Evolutionary conservation across 768 basidiomycete species (phyloP), one percentile per base, ranked within the genome.

Genomic region (Boletus insuetus): DNA sequence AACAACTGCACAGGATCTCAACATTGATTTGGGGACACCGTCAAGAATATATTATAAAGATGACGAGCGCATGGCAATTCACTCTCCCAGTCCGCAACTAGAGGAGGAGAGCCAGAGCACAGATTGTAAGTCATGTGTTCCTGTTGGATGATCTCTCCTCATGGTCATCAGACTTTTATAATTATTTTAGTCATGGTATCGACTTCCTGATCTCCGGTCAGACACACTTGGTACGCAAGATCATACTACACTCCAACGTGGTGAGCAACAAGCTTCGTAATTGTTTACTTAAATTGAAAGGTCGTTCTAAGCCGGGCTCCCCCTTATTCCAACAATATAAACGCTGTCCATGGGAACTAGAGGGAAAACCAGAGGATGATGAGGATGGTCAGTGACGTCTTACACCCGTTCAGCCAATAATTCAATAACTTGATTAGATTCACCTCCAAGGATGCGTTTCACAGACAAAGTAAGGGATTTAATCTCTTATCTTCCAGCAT

Each of bases 301-400:
- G 22, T 14, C 49, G 14, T 50, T 29, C 4, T 22, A 24, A 96
- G 94, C 89, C 91, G 31, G 94, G 94, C 7, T 86, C 93, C 1
- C 86, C 93, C 5, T 72, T 93, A 22, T 97, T 97, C 65, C 94
- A 97, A 66, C 79, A 87, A 13, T 94, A 95, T 68, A 91, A 94
- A 64, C 86, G 93, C 35, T 96, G 94, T 70, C 89, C 86, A 40
- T 97, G 94, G 94, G 85, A 89, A 65, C 80, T 97, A 37, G 86
- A 90, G 67, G 87, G 86, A 4, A 74, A 72, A 48, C 88, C 88
- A 24, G 89, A 91, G 69, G 89, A 90, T 53, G 89, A 91, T 53
- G 88, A 91, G 75, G 89, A 91, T 66, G 87, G 89, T 88, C 57
- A 58, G 66, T 61, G 41, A 43, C 17, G 3, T 24, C n/a, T 31